Evolutionary conservation across 2,329 filamentous ascomycete genomes (phyloP).

Genomic region (Xylariaceae sp.): DNA sequence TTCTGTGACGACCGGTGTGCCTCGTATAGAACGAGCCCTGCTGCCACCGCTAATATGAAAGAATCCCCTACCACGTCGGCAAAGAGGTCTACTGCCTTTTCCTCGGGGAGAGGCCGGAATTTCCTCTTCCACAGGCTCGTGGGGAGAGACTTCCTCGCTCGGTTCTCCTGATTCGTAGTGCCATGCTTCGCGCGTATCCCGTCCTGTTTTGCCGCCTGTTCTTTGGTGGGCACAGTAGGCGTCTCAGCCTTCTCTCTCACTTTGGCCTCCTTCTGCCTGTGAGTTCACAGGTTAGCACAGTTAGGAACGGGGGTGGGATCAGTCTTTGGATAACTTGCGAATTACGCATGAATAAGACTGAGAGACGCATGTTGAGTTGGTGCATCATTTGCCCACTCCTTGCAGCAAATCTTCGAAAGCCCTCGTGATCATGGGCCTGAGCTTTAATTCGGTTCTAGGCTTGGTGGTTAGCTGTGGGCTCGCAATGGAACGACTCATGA

Average conservation of each 20-base stretch:
- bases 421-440: constrained; percentile 56
- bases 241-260: constrained; percentile 56
- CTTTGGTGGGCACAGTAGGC: constrained; percentile 58
- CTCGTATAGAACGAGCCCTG: constrained; percentile 52
- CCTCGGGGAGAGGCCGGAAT: constrained; percentile 56
- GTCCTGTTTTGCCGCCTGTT: constrained; percentile 50
- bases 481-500: background rate
- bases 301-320: too few species aligned
- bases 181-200: constrained; percentile 35
- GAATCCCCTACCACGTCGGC: constrained; percentile 57
- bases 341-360: constrained; percentile 52
- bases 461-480: constrained; percentile 6
- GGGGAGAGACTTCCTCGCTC: constrained; percentile 15
- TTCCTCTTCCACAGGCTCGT: constrained; percentile 54
- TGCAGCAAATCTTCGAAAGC: constrained; percentile 54
- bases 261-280: too few species aligned
- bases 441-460: constrained; percentile 56
- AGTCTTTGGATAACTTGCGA: too few species aligned
- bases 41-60: constrained; percentile 55
- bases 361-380: constrained; percentile 59
- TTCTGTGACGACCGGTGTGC: constrained; percentile 52
- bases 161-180: constrained; percentile 25
- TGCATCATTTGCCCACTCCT: constrained; percentile 57
- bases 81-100: constrained; percentile 59
- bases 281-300: too few species aligned